Base-by-base conservation (phyloP, 164 flowering plant genomes). In the Annona cherimola region DNA sequence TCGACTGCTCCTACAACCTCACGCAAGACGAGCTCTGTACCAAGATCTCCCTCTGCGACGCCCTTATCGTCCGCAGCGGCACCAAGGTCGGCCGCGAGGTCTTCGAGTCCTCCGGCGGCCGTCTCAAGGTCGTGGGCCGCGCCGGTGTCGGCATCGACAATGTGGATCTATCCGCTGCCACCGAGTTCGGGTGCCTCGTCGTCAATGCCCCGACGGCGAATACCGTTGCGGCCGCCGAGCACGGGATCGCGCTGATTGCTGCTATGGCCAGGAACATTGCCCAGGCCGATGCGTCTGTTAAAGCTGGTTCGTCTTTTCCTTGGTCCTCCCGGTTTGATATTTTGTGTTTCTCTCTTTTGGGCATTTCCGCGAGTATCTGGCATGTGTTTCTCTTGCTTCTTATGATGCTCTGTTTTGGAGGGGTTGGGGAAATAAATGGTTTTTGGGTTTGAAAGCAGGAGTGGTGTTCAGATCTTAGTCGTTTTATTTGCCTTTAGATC, bases 111-210 rank as follows among this genome's bases (percentile, higher is more conserved):
- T 84, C 93, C 2, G 83, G 80, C 4, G 93, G 95, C 5, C 75
- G 97, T 70, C 73, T 92, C 4, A 92, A 86, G 87, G 97, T 92
- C 3, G 97, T 92, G 1, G 97, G 97, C n/a, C 73, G 95, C 4
- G 97, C 97, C 45, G 97, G 95, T 41, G 97, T 92, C 1, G 97
- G 97, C 16, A 90, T 92, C 62, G 97, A 92, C 66, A 92, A 92
- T 63, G 95, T 92, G 57, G 97, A 92, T 84, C 86, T 90, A 69
- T 81, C 85, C 1, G 95, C 95, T 0, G 97, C 97, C 7, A 90
- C 95, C 4, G 95, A 89, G 83, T 85, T 81, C 68, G 97, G 97
- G 0, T 92, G 97, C 66, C 76, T 92, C 26, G 95, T 92, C 19
- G 97, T 92, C 26, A 92, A 92, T 69, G 97, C 97, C 65, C 97